Evolutionary conservation across 2,329 filamentous ascomycete genomes (phyloP), one percentile per base, ranked within the genome.

Genomic region (Aspergillus udagawae): DNA sequence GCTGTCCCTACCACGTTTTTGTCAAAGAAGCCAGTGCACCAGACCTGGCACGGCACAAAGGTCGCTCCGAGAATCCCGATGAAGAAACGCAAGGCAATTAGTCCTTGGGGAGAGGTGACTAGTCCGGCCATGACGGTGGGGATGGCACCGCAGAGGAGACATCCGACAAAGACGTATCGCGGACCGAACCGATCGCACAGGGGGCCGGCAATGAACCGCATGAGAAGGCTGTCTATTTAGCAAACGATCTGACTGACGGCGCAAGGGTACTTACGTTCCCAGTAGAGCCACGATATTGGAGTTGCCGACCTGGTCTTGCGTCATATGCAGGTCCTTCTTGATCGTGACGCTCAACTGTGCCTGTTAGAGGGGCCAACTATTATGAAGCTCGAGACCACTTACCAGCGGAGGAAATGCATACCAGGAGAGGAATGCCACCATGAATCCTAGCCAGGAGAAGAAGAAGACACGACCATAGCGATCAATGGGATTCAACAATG

Each of bases 1-100:
- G 91, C 90, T 5, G 90, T 92, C 49, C 92, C 92, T 20, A 96
- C 89, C 23, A 96, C 82, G 67, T 92, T 94, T 78, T 92, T 94
- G 77, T 97, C 92, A 71, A 91, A 96, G 80, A 96, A 96, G 0
- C 88, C 91, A 0, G 91, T 96, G 9, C 88, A 90, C 91, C 92
- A 96, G 6, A 96, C 92, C 71, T 95, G 91, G 72, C 91, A 96
- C 6, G 76, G 76, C 12, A 78, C 76, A 53, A 78, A 78, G 10
- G 71, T 76, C 12, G 72, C 76, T 27, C 76, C 76, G 0, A 78
- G 66, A 20, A 78, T 77, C 14, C 76, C 76, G 38, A 78, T 67
- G 54, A 78, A 78, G 63, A 78, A 78, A 44, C 76, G 70, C 45
- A 77, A 55, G 3, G 76, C 75, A 57, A 77, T 76, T 29, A 78